Base-by-base conservation (phyloP, 169 alveolate species). In the Babesia bovis region DNA sequence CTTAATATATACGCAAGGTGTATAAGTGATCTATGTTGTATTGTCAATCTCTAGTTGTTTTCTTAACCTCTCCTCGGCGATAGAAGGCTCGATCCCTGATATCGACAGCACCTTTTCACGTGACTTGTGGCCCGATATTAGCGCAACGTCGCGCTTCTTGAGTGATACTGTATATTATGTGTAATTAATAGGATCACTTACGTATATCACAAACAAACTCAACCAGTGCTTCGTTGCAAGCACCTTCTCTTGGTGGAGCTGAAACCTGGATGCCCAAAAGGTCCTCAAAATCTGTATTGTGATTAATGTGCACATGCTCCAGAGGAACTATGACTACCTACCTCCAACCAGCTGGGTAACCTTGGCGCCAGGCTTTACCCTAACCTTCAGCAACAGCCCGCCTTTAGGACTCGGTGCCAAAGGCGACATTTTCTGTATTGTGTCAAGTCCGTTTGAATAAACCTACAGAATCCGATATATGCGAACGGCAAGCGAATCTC, bases 231-330 rank as follows among this genome's bases (percentile, higher is more conserved):
- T 83, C 88, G 84, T 93, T 93, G 44, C 95, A 93, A 38, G 84
- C 92, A 25, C 95, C 94, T 40, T 93, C 94, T 45, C 85, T 68
- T 13, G 96, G 95, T n/a, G 95, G 96, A 19, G 95, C 96, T 58
- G 94, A 89, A 25, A 93, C 88, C 55, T 85, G 90, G 13, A 91
- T 75, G 44, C 85, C 90, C 35, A 91, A 81, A 40, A 83, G 90
- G 52, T 89, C 92, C 65, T 74, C 88, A 38, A 68, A 63, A 4
- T 63, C 73, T 63, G 60, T 65, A 36, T 7, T 13, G 45, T 38
- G 13, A n/a, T n/a, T n/a, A n/a, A n/a, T n/a, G n/a, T n/a, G n/a
- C n/a, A n/a, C n/a, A n/a, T n/a, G n/a, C n/a, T n/a, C n/a, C n/a
- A n/a, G n/a, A n/a, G n/a, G n/a, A n/a, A n/a, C n/a, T 38, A 13